phyloP scores from a whole-genome alignment of 2,329 filamentous ascomycete genomes.

The Harringtonia aguacate region DNA sequence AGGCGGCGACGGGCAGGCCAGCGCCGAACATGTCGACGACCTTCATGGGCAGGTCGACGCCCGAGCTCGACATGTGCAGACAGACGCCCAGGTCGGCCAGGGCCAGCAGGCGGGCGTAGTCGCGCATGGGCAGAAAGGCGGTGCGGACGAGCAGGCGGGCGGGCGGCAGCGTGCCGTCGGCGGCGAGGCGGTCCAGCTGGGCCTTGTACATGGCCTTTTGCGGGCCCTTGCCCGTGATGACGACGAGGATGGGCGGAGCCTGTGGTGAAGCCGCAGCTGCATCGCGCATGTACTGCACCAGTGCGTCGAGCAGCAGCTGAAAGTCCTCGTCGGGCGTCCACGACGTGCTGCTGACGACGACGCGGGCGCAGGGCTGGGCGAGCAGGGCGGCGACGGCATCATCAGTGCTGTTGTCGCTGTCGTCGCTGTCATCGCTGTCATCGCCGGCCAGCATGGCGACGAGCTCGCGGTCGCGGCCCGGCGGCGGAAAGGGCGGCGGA shows the following conservation, averaged over 20 bases:
- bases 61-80: conserved; percentile 85
- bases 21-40: conserved; percentile 98
- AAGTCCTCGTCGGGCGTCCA: conserved; percentile 99
- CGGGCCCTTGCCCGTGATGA: conserved; percentile 93
- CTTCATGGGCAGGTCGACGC: conserved; percentile 97
- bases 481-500: conserved; percentile 5
- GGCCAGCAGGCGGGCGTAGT: conserved; percentile 77
- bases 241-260: conserved; percentile 61
- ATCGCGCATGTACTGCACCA: conserved; percentile 50
- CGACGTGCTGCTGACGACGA: conserved; percentile 88
- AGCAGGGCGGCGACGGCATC: not conserved
- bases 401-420: not conserved
- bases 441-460: conserved; percentile 5
- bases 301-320: conserved; percentile 69
- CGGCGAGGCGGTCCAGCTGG: conserved; percentile 50
- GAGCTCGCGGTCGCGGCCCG: conserved; percentile 1
- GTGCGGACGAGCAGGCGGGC: conserved; percentile 66
- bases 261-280: not conserved
- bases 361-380: not conserved
- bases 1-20: conserved; percentile 81
- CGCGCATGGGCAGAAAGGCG: conserved; percentile 72
- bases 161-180: conserved; percentile 52
- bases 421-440: too few species aligned
- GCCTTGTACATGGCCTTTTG: conserved; percentile 66
- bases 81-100: conserved; percentile 84